These are phyloP conservation scores for Cnidoscolus chayamansa DNA, from an alignment of 441 rosid genomes.

Conservation along the genomic window DNA sequence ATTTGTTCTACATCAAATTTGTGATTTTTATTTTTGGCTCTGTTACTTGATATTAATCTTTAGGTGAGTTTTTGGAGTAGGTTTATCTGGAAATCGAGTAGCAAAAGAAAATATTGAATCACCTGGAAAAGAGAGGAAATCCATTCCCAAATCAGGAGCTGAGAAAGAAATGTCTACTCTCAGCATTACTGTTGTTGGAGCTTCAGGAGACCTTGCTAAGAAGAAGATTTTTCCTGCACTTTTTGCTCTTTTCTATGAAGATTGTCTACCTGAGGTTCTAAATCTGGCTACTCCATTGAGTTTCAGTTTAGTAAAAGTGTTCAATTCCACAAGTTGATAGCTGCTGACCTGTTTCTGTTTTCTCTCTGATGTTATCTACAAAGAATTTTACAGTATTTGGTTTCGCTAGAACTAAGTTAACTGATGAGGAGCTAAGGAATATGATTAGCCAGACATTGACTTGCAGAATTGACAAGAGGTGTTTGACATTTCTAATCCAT, in stretches of 20 bases:
- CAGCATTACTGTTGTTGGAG: slow-evolving; percentile 88
- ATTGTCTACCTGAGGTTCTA: slow-evolving; percentile 62
- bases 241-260: slow-evolving; percentile 84
- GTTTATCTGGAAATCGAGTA: slow-evolving; percentile 41
- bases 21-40: neutral
- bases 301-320: neutral
- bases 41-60: neutral
- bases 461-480: slow-evolving; percentile 92
- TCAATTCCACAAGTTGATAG: neutral
- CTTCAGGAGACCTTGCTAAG: slow-evolving; percentile 90
- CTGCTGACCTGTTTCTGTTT: slow-evolving; percentile 15
- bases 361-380: slow-evolving; percentile 7
- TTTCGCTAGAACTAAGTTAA: slow-evolving; percentile 67
- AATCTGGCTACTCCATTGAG: neutral
- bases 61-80: slow-evolving; percentile 23
- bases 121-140: slow-evolving; percentile 26
- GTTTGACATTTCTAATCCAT: neutral
- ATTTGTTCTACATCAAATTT: neutral
- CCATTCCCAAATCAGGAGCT: slow-evolving; percentile 20
- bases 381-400: slow-evolving; percentile 72
- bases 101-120: slow-evolving; percentile 29
- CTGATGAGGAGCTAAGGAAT: slow-evolving; percentile 71
- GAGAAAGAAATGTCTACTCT: slow-evolving; percentile 48
- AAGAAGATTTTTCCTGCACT: slow-evolving; percentile 94
- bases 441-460: slow-evolving; percentile 78